Conservation (phyloP, 768 basidiomycete species). For the Amanita polypyramis region DNA sequence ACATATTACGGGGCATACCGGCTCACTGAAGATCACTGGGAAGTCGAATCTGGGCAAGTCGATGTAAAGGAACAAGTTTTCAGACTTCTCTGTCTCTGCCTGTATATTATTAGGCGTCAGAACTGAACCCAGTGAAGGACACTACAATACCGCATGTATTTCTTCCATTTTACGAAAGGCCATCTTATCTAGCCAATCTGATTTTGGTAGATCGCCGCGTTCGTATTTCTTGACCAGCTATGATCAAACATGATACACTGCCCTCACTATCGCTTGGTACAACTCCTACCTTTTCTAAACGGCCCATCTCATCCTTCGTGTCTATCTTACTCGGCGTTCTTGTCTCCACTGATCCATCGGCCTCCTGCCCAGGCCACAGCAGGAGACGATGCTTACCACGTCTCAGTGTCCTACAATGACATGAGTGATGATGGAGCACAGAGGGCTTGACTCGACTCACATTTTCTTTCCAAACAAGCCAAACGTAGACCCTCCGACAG, state of each 20-base stretch:
- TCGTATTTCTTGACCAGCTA: conserved; percentile 94
- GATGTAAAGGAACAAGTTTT: conserved; percentile 92
- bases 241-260: conserved; percentile 12
- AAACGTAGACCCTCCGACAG: conserved; percentile 89
- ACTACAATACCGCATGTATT: conserved; percentile 67
- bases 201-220: conserved; percentile 83
- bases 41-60: conserved; percentile 96
- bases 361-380: conserved; percentile 76
- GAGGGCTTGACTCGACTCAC: conserved; percentile 24
- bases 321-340: conserved; percentile 83
- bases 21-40: conserved; percentile 91
- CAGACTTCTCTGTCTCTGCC: conserved; percentile 87
- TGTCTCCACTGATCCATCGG: conserved; percentile 74
- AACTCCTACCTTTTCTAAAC: conserved; percentile 71
- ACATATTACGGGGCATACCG: conserved; percentile 33
- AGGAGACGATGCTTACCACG: conserved; percentile 85
- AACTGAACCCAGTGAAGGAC: neutral
- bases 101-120: conserved; percentile 19
- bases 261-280: conserved; percentile 14
- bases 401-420: conserved; percentile 61
- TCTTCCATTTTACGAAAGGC: conserved; percentile 94
- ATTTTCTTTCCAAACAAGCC: conserved; percentile 89
- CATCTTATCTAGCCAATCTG: conserved; percentile 93
- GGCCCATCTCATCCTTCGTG: conserved; percentile 85
- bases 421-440: neutral